phyloP scores from a whole-genome alignment of 371 early-diverging fungal species.

The Phascolomyces articulosus region DNA sequence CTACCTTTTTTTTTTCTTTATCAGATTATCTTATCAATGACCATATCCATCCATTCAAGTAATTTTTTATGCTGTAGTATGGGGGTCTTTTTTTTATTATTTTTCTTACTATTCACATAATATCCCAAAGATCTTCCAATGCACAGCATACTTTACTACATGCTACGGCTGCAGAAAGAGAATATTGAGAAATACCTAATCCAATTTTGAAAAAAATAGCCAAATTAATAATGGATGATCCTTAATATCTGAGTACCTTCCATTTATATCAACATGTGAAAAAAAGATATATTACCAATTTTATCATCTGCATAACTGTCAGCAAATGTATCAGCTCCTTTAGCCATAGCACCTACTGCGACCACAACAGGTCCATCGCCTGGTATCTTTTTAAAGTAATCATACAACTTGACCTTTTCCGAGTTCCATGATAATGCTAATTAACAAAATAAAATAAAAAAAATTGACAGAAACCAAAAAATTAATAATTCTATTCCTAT shows the following conservation, averaged over 20 bases:
- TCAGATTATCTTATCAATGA: too few species aligned
- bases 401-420: slow-evolving; percentile 73
- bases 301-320: slow-evolving; percentile 90
- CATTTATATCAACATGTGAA: too few species aligned
- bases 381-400: slow-evolving; percentile 75
- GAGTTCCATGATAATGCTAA: slow-evolving; percentile 92
- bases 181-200: slow-evolving; percentile 87
- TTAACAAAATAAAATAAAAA: neutral
- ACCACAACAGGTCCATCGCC: slow-evolving; percentile 80
- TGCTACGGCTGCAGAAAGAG: slow-evolving; percentile 84
- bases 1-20: too few species aligned
- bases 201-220: neutral
- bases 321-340: slow-evolving; percentile 93
- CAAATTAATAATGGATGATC: neutral
- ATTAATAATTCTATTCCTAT: neutral
- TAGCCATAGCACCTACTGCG: slow-evolving; percentile 96
- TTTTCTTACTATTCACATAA: slow-evolving; percentile 52
- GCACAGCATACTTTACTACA: slow-evolving; percentile 91
- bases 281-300: slow-evolving; percentile 67
- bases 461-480: neutral
- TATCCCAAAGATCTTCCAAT: slow-evolving; percentile 86
- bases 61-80: neutral
- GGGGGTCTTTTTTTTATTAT: neutral
- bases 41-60: too few species aligned
- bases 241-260: neutral